Evolutionary conservation across 257 asterid species (phyloP), one percentile per base, ranked within the genome.

Genomic region (Paraleonurus japonicus): DNA sequence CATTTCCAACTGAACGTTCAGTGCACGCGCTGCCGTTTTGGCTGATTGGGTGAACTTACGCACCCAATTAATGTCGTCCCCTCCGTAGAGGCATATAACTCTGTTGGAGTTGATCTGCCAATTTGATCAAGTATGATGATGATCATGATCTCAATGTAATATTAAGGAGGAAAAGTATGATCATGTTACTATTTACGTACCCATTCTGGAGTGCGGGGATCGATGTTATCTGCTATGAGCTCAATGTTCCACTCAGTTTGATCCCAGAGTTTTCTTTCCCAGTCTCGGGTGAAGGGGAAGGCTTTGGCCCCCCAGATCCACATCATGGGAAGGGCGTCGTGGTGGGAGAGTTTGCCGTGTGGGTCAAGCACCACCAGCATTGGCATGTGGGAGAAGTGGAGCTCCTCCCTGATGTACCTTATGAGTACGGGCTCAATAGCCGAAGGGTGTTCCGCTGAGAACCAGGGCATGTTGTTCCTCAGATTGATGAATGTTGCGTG

Each of bases 291-390:
- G 84, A 95, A 95, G 5, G 97, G 98, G 62, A 88, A 95, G 1
- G 98, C 98, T 2, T 57, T 33, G 50, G 85, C 78, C 0, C 98
- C 98, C 99, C 99, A 95, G 64, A 91, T 95, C 96, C 98, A 95
- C 84, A 92, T 84, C 96, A 95, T 87, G 20, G 95, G 96, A 0
- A 91, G 69, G 1, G 96, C 98, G 59, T 95, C 89, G 0, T 76
- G 58, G 28, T 88, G 88, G 2, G 90, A 73, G 7, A 82, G 88
- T 72, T 82, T 88, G 0, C 99, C 98, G 22, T 82, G 92, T 2
- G 96, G 95, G 69, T 93, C 97, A 43, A 90, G 63, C 13, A 90
- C 97, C 0, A 88, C 91, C 2, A 90, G 90, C 81, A 89, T 85
- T 5, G 97, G 97, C 86, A 75, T 86, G 80, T 89, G 89, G 9